These are phyloP conservation scores for Beauveria scarabaeidicola DNA, from an alignment of 2,329 filamentous ascomycete genomes.

Conservation along the genomic window DNA sequence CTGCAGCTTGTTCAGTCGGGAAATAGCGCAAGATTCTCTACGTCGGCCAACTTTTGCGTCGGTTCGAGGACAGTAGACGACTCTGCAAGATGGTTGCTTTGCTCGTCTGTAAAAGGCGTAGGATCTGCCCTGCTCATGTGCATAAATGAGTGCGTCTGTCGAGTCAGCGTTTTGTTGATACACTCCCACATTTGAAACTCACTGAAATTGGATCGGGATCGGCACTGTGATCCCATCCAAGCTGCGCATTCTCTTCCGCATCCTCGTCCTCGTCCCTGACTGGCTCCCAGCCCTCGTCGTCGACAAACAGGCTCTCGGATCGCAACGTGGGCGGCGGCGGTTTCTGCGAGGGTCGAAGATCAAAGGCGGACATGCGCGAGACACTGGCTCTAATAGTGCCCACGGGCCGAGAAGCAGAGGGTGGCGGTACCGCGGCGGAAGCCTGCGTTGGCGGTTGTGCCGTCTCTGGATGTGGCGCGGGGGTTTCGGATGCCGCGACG, in stretches of 20 bases:
- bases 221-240: slow-evolving; percentile 67
- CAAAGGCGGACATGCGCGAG: slow-evolving; percentile 29
- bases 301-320: slow-evolving; percentile 65
- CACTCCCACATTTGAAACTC: slow-evolving; percentile 20
- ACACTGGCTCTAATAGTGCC: slow-evolving; percentile 27
- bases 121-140: slow-evolving; percentile 33
- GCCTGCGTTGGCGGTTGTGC: slow-evolving; percentile 15
- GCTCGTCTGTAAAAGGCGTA: slow-evolving; percentile 16
- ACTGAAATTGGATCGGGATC: slow-evolving; percentile 46
- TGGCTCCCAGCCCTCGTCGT: slow-evolving; percentile 70
- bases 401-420: slow-evolving; percentile 25
- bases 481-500: slow-evolving; percentile 28
- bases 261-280: slow-evolving; percentile 51
- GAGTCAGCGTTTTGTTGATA: slow-evolving; percentile 20
- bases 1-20: slow-evolving; percentile 22
- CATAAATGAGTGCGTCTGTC: slow-evolving; percentile 35
- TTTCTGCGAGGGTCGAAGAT: slow-evolving; percentile 45
- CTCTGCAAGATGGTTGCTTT: slow-evolving; percentile 17
- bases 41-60: slow-evolving; percentile 66
- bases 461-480: slow-evolving; percentile 6
- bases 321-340: slow-evolving; percentile 49
- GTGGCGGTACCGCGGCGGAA: slow-evolving; percentile 20
- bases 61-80: slow-evolving; percentile 47
- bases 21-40: slow-evolving; percentile 39
- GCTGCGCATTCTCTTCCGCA: slow-evolving; percentile 55